phyloP scores from a whole-genome alignment of 1,284 basidiomycete genomes.

The Austroboletus novae-zelandiae region DNA sequence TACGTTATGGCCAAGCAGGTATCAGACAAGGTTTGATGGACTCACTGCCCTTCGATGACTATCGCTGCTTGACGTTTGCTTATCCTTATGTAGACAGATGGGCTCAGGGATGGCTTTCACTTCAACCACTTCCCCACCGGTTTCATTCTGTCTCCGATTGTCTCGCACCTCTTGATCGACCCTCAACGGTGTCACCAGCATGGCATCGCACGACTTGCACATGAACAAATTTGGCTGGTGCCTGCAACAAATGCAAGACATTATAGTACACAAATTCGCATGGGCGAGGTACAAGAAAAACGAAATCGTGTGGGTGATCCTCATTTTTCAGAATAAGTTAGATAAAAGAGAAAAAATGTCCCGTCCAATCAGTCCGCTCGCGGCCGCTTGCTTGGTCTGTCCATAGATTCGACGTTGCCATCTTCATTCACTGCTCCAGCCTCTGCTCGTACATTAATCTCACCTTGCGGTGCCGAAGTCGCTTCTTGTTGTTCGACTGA shows the following conservation, averaged over 20 bases:
- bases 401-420: constrained; percentile 9
- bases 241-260: neutral
- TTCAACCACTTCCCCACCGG: no score
- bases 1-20: neutral
- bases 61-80: neutral
- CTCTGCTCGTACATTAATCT: constrained; percentile 22
- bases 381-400: constrained; percentile 29
- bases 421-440: constrained; percentile 16
- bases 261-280: constrained; percentile 8
- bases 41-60: neutral
- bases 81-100: neutral
- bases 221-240: neutral
- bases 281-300: constrained; percentile 12
- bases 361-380: constrained; percentile 22
- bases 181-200: no score
- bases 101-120: neutral
- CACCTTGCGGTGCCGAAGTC: constrained; percentile 8
- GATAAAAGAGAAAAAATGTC: neutral
- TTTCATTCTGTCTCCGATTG: no score
- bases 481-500: constrained; percentile 27
- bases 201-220: neutral
- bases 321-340: constrained; percentile 21
- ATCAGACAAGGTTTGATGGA: neutral
- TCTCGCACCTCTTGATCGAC: no score
- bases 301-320: constrained; percentile 7